Base-by-base conservation (phyloP, 2,329 filamentous ascomycete genomes). In the Diaporthe ilicicola region DNA sequence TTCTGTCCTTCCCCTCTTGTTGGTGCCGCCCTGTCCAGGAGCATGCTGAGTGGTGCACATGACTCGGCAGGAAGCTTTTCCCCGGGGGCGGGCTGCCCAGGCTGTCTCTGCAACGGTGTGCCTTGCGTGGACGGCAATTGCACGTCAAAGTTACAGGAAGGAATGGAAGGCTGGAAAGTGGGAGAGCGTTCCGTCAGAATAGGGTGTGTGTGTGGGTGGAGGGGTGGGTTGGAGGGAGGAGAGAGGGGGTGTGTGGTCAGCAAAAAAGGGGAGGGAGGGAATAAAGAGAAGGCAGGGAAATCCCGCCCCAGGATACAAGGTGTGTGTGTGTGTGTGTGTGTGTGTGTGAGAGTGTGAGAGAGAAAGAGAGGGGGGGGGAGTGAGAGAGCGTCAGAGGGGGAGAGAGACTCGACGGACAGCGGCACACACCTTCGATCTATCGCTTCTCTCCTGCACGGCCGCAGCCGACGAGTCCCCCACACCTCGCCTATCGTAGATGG, bases 401-500 rank as follows among this genome's bases (percentile, higher is more conserved):
- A n/a, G n/a, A n/a, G n/a, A n/a, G n/a, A n/a, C 55, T 27, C 24
- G 19, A 44, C 27, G 10, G 56, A 61, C 27, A 32, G 42, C 42
- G 29, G 19, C 59, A 37, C 44, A 17, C 59, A 24, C 59, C 59
- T 13, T 64, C 44, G 59, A 64, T 50, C 59, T 64, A 34, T 64
- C 44, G 44, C 37, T 24, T 27, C 24, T 15, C 55, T 48, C 59
- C 44, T 64, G 59, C 59, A 50, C 59, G 44, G 59, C 34, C 59
- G 59, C 59, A 64, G 59, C 59, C 59, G 59, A 50, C 59, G 29
- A 37, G 59, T 50, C 59, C 44, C 59, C 59, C 44, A 64, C 59
- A 64, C 59, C 59, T 64, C 59, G 59, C 59, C 27, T 64, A 64
- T 64, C 59, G 48, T 44, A 50, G 59, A 50, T 64, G 32, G 59